phyloP scores from a whole-genome alignment of 331 rosid species.

The Acacia concinna region DNA sequence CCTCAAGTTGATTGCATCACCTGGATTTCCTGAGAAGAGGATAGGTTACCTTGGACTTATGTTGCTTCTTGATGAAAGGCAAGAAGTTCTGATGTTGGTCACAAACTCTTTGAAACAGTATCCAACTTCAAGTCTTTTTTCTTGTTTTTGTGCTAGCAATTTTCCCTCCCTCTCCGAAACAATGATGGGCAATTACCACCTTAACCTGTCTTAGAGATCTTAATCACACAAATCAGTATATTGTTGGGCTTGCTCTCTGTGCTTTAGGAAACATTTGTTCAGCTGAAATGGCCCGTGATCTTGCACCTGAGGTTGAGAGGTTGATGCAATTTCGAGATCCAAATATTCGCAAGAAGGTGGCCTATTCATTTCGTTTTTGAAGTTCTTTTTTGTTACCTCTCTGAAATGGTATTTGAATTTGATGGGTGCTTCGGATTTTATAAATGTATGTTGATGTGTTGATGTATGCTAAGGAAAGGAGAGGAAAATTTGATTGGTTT shows the following conservation, averaged over 20 bases:
- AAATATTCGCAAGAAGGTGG: conserved; percentile 87
- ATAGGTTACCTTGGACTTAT: conserved; percentile 98
- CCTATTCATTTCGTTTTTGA: conserved; percentile 26
- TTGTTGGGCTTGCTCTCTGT: conserved; percentile 99
- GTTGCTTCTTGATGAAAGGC: conserved; percentile 99
- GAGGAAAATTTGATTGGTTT: conserved; percentile 1
- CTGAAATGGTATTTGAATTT: conserved; percentile 16
- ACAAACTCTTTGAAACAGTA: conserved; percentile 98
- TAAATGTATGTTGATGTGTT: background rate
- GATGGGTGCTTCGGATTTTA: conserved; percentile 9
- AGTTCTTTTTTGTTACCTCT: background rate
- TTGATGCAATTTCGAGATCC: conserved; percentile 92
- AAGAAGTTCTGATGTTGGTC: conserved; percentile 99
- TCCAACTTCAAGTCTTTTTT: conserved; percentile 50
- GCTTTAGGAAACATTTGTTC: conserved; percentile 99
- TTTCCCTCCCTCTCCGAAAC: conserved; percentile 30
- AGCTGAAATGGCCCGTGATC: conserved; percentile 87
- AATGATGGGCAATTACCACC: conserved; percentile 44
- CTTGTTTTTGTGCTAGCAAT: conserved; percentile 8
- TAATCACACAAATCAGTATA: conserved; percentile 92
- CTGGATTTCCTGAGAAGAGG: conserved; percentile 99
- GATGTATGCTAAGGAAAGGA: conserved; percentile 22
- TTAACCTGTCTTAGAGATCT: conserved; percentile 91
- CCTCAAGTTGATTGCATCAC: conserved; percentile 90
- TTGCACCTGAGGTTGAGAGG: conserved; percentile 95